A percentile compares a stretch with the other conserved stretches of the same genome.
phyloP scores from a whole-genome alignment of 495 filamentous ascomycete genomes.

The Thermochaetoides thermophila region DNA sequence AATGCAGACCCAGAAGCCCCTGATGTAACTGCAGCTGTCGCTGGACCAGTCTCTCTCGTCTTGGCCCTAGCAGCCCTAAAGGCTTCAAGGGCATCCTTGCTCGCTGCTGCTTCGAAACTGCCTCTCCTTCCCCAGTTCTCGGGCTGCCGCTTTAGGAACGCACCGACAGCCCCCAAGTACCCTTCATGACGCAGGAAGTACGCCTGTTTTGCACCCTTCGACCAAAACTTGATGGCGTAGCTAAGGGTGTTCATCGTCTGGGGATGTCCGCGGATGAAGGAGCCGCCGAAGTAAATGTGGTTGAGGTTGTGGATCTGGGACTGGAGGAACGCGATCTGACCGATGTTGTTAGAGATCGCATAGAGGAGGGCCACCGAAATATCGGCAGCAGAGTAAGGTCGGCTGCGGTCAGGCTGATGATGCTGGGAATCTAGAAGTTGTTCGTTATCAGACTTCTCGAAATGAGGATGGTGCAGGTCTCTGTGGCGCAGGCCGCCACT shows the following conservation, averaged over 20 bases:
- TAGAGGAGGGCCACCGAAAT: constrained; percentile 55
- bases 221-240: constrained; percentile 96
- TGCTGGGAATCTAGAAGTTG: constrained; percentile 4
- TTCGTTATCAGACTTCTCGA: too few relatives aligned
- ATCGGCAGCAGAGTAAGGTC: constrained; percentile 33
- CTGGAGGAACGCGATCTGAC: constrained; percentile 91
- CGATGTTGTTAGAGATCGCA: constrained; percentile 87
- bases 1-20: too few relatives aligned
- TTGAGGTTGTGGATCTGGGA: constrained; percentile 81
- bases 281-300: constrained; percentile 94
- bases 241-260: constrained; percentile 96
- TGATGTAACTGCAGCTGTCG: not conserved
- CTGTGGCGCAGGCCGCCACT: constrained; percentile 45
- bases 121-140: constrained; percentile 81
- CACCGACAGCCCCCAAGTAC: constrained; percentile 90
- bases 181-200: constrained; percentile 95
- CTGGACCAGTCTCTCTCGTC: not conserved
- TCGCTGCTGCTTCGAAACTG: constrained; percentile 39
- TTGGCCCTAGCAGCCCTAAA: too few relatives aligned
- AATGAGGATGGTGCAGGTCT: constrained; percentile 20
- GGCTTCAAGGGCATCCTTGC: too few relatives aligned
- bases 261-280: constrained; percentile 87
- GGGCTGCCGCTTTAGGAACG: constrained; percentile 83
- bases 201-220: constrained; percentile 80
- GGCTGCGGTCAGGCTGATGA: constrained; percentile 5